These are phyloP conservation scores for Penicillium crustosum DNA, from an alignment of 2,329 filamentous ascomycete genomes.

Conservation along the genomic window DNA sequence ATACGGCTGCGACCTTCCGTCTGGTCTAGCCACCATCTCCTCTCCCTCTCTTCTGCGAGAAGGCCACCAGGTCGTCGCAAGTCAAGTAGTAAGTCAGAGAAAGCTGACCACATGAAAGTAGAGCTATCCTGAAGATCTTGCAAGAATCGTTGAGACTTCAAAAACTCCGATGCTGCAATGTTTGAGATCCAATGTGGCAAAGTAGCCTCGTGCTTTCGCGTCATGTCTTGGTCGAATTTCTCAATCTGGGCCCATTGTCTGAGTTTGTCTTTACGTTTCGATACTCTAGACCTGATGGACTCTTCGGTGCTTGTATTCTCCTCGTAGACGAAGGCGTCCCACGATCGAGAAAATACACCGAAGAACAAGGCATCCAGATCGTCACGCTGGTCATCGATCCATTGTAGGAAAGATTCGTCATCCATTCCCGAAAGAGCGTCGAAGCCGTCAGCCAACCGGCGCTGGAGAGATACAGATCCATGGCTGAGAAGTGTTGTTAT, in stretches of 20 bases:
- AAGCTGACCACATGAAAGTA: slow-evolving; percentile 71
- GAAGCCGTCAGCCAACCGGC: slow-evolving; percentile 72
- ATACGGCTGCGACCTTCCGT: slow-evolving; percentile 95
- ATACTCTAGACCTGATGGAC: slow-evolving; percentile 66
- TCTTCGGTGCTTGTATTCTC: slow-evolving; percentile 83
- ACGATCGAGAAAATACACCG: slow-evolving; percentile 73
- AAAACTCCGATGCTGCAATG: slow-evolving; percentile 86
- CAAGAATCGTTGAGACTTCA: slow-evolving; percentile 82
- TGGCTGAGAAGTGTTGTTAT: slow-evolving; percentile 71
- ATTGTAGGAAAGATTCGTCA: slow-evolving; percentile 80
- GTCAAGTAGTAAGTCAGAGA: slow-evolving; percentile 75
- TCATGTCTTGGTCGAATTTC: slow-evolving; percentile 65
- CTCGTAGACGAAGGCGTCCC: slow-evolving; percentile 80
- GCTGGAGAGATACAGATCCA: slow-evolving; percentile 68
- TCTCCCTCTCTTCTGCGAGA: slow-evolving; percentile 63
- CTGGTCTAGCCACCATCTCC: slow-evolving; percentile 90
- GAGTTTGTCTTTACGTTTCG: slow-evolving; percentile 77
- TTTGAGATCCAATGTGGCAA: slow-evolving; percentile 93
- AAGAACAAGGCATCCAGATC: slow-evolving; percentile 82
- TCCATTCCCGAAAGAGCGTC: slow-evolving; percentile 83
- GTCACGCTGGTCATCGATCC: slow-evolving; percentile 79
- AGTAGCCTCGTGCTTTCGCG: slow-evolving; percentile 79
- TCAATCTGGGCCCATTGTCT: slow-evolving; percentile 76
- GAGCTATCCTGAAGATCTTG: slow-evolving; percentile 95
- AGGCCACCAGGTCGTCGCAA: slow-evolving; percentile 78